Evolutionary conservation across 2,329 filamentous ascomycete genomes (phyloP).

Genomic region (Fusarium tanahbumbuense): DNA sequence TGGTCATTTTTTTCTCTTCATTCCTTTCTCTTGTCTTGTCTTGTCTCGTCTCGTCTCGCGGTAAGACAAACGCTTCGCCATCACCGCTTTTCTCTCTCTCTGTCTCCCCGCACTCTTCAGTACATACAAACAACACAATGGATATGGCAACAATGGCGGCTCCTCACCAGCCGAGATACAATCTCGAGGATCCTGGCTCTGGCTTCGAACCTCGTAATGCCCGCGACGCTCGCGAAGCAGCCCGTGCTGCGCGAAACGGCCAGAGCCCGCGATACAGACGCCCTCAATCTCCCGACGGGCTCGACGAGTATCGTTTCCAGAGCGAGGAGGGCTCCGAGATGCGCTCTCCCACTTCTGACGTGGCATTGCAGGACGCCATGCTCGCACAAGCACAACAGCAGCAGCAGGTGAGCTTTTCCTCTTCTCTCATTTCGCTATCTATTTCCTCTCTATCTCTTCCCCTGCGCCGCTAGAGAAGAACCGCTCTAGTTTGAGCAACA

Average conservation of each 20-base stretch:
- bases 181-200: slow-evolving; percentile 34
- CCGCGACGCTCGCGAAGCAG: slow-evolving; percentile 43
- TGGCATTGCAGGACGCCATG: slow-evolving; percentile 47
- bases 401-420: slow-evolving; percentile 39
- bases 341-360: slow-evolving; percentile 45
- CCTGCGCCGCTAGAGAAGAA: background rate
- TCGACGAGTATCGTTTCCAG: slow-evolving; percentile 42
- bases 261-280: slow-evolving; percentile 43
- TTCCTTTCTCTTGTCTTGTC: slow-evolving; percentile 8
- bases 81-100: slow-evolving; percentile 1
- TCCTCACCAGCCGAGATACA: slow-evolving; percentile 36
- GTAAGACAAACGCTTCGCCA: background rate
- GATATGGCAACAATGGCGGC: slow-evolving; percentile 36
- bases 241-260: slow-evolving; percentile 41
- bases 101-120: background rate
- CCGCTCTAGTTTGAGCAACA: slow-evolving; percentile 9
- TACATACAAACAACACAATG: background rate
- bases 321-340: slow-evolving; percentile 39
- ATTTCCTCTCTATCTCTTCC: background rate
- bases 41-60: background rate
- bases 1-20: slow-evolving; percentile 12
- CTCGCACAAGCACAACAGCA: slow-evolving; percentile 46
- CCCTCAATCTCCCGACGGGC: slow-evolving; percentile 41
- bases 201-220: slow-evolving; percentile 41
- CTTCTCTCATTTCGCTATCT: background rate